These are phyloP conservation scores for Aphanocladium album DNA, from an alignment of 2,329 filamentous ascomycete genomes.

Conservation along the genomic window DNA sequence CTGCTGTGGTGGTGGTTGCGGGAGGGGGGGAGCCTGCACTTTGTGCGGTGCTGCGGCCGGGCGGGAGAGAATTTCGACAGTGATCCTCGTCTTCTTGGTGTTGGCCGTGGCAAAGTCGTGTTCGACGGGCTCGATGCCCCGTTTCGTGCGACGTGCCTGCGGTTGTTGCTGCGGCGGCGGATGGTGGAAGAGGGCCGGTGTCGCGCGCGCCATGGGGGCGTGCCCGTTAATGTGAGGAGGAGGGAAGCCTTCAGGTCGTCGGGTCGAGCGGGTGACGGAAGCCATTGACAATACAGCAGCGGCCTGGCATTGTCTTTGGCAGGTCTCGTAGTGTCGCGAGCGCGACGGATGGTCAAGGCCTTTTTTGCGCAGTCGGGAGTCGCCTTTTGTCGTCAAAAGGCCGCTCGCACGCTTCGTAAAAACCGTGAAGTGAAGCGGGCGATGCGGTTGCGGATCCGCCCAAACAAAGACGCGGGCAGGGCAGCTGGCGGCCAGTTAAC, in stretches of 20 bases:
- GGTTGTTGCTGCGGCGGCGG: slow-evolving; percentile 16
- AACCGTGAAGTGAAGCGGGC: slow-evolving; percentile 6
- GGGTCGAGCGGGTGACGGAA: slow-evolving; percentile 46
- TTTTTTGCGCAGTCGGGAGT: not conserved
- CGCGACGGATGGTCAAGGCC: slow-evolving; percentile 2
- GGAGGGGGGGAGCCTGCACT: slow-evolving; percentile 21
- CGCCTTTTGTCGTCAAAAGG: not conserved
- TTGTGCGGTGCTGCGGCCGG: slow-evolving; percentile 24
- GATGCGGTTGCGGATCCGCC: slow-evolving; percentile 6
- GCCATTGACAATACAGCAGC: slow-evolving; percentile 39
- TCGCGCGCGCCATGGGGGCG: slow-evolving; percentile 24
- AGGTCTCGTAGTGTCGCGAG: not conserved
- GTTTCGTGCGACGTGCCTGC: slow-evolving; percentile 40
- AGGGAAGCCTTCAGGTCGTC: slow-evolving; percentile 44
- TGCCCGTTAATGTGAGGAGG: slow-evolving; percentile 26
- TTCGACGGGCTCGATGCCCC: slow-evolving; percentile 40
- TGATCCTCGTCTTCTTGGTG: slow-evolving; percentile 47
- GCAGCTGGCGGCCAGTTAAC: not conserved
- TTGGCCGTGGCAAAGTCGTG: slow-evolving; percentile 40
- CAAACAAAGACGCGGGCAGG: not conserved
- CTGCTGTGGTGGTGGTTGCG: slow-evolving; percentile 18
- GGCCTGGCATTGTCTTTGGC: slow-evolving; percentile 33
- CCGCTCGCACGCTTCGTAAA: not conserved
- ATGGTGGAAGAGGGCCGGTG: slow-evolving; percentile 28
- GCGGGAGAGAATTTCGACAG: slow-evolving; percentile 46